Conservation (phyloP, 139 green algal species). For the Closterium sp. region DNA sequence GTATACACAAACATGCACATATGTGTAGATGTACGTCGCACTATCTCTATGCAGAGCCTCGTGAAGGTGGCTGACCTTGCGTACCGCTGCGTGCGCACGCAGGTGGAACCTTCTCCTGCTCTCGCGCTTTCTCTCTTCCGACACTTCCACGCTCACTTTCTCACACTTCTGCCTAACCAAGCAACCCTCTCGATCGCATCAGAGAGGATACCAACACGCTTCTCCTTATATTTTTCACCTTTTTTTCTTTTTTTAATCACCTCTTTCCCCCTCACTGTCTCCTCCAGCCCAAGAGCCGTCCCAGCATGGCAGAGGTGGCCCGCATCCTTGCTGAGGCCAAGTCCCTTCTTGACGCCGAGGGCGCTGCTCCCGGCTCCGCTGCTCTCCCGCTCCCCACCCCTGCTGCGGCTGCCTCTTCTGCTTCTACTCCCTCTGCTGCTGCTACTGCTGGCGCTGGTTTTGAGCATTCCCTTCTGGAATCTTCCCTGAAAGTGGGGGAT, state of each 20-base stretch:
- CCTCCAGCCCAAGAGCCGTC: neutral
- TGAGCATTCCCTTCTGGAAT: neutral
- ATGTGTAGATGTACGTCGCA: too few relatives aligned
- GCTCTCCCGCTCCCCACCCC: neutral
- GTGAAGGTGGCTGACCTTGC: neutral
- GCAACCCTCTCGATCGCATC: too few relatives aligned
- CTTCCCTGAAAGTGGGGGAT: neutral
- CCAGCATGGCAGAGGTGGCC: neutral
- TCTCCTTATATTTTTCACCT: too few relatives aligned
- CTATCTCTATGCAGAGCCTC: neutral
- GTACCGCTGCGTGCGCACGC: neutral
- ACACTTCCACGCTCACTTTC: too few relatives aligned
- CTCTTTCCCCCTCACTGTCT: too few relatives aligned
- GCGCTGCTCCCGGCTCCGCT: neutral
- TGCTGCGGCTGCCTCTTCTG: neutral
- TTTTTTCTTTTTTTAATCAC: too few relatives aligned
- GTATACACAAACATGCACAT: too few relatives aligned
- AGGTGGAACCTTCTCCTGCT: too few relatives aligned
- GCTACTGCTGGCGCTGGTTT: neutral
- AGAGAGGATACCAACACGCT: too few relatives aligned
- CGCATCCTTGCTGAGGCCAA: neutral
- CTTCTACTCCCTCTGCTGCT: neutral
- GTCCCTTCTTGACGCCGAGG: neutral
- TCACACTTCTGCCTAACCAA: too few relatives aligned
- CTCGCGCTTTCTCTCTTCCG: too few relatives aligned